Conservation (phyloP, 768 basidiomycete species). For the Fomitopsis serialis region DNA sequence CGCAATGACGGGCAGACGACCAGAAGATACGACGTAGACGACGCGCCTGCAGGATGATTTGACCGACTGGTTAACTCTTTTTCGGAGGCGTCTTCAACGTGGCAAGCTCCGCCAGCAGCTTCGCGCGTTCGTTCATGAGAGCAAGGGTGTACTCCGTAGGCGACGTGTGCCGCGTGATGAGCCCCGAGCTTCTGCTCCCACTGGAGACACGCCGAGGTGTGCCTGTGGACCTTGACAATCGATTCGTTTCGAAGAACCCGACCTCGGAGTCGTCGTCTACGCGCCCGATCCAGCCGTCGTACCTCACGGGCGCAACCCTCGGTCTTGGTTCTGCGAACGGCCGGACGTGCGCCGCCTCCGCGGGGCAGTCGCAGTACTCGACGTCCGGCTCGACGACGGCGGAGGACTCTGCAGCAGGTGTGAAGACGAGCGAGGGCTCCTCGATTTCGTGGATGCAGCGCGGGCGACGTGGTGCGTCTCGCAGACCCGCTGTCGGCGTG, state of each 20-base stretch:
- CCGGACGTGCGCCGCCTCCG: not conserved
- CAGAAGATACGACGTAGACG: too few relatives aligned
- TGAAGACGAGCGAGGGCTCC: constrained; percentile 25
- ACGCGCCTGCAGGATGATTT: too few relatives aligned
- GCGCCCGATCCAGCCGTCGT: constrained; percentile 47
- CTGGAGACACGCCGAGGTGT: not conserved
- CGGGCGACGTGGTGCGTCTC: constrained; percentile 17
- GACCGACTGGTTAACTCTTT: not conserved
- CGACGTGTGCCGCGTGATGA: constrained; percentile 30
- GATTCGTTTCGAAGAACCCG: constrained; percentile 39
- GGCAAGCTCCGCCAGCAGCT: constrained; percentile 49
- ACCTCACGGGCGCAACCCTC: constrained; percentile 34
- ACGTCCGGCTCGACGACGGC: constrained; percentile 5
- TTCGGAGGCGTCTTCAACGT: constrained; percentile 26
- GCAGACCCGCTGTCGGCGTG: constrained; percentile 6
- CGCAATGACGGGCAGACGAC: too few relatives aligned
- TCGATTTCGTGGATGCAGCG: constrained; percentile 55
- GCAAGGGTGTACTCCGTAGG: constrained; percentile 41
- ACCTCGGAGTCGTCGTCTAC: constrained; percentile 52
- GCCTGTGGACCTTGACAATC: constrained; percentile 6
- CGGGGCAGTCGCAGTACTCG: constrained; percentile 17
- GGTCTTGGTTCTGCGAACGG: constrained; percentile 8
- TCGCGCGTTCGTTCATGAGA: constrained; percentile 53
- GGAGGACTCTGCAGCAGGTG: constrained; percentile 1
- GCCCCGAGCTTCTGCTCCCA: constrained; percentile 6